These are phyloP conservation scores for Pezicula carpinea DNA, from an alignment of 2,329 filamentous ascomycete species.

Conservation along the genomic window DNA sequence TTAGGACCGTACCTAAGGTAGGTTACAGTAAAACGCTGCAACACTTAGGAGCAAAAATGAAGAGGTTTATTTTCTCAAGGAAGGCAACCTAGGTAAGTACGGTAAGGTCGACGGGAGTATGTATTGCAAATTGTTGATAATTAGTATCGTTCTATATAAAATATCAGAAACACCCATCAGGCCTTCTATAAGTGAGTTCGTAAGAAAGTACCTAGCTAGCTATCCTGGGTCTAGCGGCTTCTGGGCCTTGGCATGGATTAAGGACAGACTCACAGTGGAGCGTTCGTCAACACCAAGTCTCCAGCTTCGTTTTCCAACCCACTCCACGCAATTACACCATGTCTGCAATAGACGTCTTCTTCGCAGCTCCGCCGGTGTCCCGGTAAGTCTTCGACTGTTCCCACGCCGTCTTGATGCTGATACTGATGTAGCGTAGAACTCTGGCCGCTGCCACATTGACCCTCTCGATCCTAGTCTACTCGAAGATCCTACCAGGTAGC, in stretches of 20 bases:
- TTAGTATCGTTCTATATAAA: too few relatives aligned
- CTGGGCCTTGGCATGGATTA: neutral
- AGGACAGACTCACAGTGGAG: too few relatives aligned
- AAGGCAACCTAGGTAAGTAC: too few relatives aligned
- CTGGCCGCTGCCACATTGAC: constrained; percentile 56
- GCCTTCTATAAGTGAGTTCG: too few relatives aligned
- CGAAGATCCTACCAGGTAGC: constrained; percentile 43
- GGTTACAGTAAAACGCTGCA: too few relatives aligned
- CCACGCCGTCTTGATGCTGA: constrained; percentile 31
- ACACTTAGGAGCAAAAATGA: too few relatives aligned
- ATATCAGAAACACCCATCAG: too few relatives aligned
- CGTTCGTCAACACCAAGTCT: constrained; percentile 3
- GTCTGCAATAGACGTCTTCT: constrained; percentile 55
- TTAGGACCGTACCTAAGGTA: too few relatives aligned
- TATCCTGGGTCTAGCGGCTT: neutral
- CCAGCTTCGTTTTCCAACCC: constrained; percentile 2
- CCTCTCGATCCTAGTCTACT: constrained; percentile 54
- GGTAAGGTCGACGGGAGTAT: too few relatives aligned
- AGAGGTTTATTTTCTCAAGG: too few relatives aligned
- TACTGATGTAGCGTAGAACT: constrained; percentile 51
- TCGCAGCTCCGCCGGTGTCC: constrained; percentile 60
- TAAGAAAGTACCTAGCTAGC: too few relatives aligned
- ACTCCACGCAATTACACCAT: constrained; percentile 12
- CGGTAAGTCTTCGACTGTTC: constrained; percentile 43
- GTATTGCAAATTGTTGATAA: too few relatives aligned